A percentile compares a stretch with the other conserved stretches of the same genome.
Evolutionary conservation across 1,284 basidiomycete genomes (phyloP).

Genomic region (Cutaneotrichosporon spelunceum): DNA sequence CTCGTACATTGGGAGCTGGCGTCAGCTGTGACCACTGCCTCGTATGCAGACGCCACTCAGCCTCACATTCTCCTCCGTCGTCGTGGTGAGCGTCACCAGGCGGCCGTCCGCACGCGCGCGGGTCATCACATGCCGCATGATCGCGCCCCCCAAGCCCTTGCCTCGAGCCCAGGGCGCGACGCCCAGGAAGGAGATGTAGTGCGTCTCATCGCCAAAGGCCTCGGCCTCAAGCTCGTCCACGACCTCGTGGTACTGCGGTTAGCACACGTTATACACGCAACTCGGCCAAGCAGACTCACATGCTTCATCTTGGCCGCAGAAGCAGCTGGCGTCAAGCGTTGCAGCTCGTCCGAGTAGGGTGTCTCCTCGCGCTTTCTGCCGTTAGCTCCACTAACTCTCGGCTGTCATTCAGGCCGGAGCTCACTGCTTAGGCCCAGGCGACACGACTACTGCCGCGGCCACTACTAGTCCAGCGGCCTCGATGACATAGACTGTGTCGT

Average conservation of each 20-base stretch:
- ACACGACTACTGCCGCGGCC: slow-evolving; percentile 5
- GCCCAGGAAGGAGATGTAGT: slow-evolving; percentile 13
- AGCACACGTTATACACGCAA: background rate
- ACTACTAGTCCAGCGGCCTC: slow-evolving; percentile 3
- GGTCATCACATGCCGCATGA: slow-evolving; percentile 3
- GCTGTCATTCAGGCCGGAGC: background rate
- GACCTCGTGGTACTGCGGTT: slow-evolving; percentile 4
- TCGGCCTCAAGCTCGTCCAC: slow-evolving; percentile 6
- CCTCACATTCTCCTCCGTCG: slow-evolving; percentile 12
- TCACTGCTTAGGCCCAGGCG: slow-evolving; percentile 1
- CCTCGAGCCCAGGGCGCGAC: slow-evolving; percentile 11
- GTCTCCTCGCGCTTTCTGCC: slow-evolving; percentile 1
- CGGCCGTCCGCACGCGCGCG: slow-evolving; percentile 1
- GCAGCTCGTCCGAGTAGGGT: slow-evolving; percentile 13
- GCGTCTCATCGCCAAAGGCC: slow-evolving; percentile 5
- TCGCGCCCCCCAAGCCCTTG: background rate
- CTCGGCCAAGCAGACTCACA: background rate
- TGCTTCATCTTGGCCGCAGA: background rate
- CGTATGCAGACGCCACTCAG: background rate
- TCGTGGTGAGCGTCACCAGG: slow-evolving; percentile 3
- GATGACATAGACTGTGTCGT: background rate
- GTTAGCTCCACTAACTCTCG: background rate
- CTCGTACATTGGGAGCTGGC: slow-evolving; percentile 10
- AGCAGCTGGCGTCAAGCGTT: background rate
- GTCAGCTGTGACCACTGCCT: no score